Evolutionary conservation across 2,329 filamentous ascomycete species (phyloP), one percentile per base, ranked within the genome.

Genomic region (Neonectria punicea): DNA sequence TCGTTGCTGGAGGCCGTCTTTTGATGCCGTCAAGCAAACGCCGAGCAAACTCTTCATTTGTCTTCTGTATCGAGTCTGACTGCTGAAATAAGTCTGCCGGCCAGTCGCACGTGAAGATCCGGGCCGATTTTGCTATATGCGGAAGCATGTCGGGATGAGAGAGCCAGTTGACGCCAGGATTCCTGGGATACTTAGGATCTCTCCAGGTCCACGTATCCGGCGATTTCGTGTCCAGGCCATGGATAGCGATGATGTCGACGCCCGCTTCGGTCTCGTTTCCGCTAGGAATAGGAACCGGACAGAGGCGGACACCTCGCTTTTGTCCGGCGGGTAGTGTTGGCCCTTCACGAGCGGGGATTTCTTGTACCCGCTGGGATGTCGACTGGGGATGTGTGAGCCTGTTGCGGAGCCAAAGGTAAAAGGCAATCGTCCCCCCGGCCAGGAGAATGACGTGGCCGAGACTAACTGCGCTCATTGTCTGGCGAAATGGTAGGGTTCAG

Each of bases 91-190:
- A 16, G 14, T 39, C 20, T 4, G 51, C 18, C 6, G 51, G 51
- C 51, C 51, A 54, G 51, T 54, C 51, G 13, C 32, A 54, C 5
- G 34, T 54, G 18, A 54, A 54, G 34, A 54, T 54, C 1, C 51
- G 51, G 9, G 14, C 34, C 22, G 18, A 7, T 14, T 25, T 6
- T 11, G 16, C 34, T 3, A 6, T 14, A 6, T 11, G 20, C 20
- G 43, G 43, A 22, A 46, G 43, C 43, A 46, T 46, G 13, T 46
- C 3, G 10, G 43, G 20, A 8, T 46, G 20, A 5, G 43, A 20
- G 18, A 46, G 43, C 43, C 43, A 46, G 43, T 46, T 46, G 18
- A 22, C 18, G 25, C 13, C 6, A 9, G 43, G 43, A 20, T 46
- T 22, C 20, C 4, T 6, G 11, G 18, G 9, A 2, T 25, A 11